Percentiles rank a stretch among this genome's conserved stretches.
Evolutionary conservation across 768 basidiomycete species (phyloP).

Genomic region (Macrolepiota albuminosa): DNA sequence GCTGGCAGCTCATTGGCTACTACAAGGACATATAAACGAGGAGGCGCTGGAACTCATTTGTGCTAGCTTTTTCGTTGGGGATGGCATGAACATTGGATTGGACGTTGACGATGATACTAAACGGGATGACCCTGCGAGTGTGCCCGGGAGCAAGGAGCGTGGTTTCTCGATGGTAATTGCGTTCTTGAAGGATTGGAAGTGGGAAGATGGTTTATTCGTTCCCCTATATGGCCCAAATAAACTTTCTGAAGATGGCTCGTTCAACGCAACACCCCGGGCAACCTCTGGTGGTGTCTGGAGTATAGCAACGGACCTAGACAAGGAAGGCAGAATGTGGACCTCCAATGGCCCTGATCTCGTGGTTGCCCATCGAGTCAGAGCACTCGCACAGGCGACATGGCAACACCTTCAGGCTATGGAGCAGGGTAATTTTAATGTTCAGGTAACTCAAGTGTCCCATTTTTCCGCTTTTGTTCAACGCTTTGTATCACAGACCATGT

Average conservation of each 20-base stretch:
- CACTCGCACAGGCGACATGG: constrained; percentile 75
- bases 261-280: constrained; percentile 19
- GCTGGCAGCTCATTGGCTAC: constrained; percentile 87
- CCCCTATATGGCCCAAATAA: constrained; percentile 54
- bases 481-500: constrained; percentile 55
- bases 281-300: constrained; percentile 58
- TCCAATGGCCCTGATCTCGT: constrained; percentile 57
- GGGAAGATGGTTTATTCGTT: constrained; percentile 70
- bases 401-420: constrained; percentile 51
- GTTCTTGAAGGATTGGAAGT: constrained; percentile 79
- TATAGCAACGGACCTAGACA: constrained; percentile 74
- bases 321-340: constrained; percentile 76
- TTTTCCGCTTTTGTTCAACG: neutral
- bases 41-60: constrained; percentile 87
- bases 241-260: constrained; percentile 21
- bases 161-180: constrained; percentile 74
- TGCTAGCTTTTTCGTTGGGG: constrained; percentile 67
- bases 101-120: constrained; percentile 25
- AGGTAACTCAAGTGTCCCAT: constrained; percentile 37
- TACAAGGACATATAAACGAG: constrained; percentile 64
- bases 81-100: constrained; percentile 28
- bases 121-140: constrained; percentile 32
- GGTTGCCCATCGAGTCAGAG: constrained; percentile 67
- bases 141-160: constrained; percentile 73
- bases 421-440: constrained; percentile 46